Evolutionary conservation across 768 basidiomycete genomes (phyloP), one percentile per base, ranked within the genome.

Genomic region (Leccinum imitatum): DNA sequence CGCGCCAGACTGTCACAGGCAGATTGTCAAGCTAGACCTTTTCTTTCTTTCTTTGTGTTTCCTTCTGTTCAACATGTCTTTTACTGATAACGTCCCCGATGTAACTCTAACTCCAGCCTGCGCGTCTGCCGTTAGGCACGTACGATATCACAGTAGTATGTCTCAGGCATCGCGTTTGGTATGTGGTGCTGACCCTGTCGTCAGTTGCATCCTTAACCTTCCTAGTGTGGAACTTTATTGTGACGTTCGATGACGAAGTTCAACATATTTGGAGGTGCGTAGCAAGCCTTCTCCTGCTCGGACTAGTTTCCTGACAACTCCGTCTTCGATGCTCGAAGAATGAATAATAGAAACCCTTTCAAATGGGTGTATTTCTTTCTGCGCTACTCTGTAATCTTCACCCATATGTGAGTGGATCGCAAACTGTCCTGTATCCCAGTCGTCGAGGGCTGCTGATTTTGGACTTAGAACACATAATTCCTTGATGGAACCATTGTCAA

Each of bases 341-440:
- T 72, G 61, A 60, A 57, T 10, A 63, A 63, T 17, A 53, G 23
- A n/a, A 67, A 50, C 8, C 54, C 57, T 4, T 62, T 69, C 30
- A 76, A 72, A 55, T 75, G 75, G 74, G 17, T 69, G 17, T 71
- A 71, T 27, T 39, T 71, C n/a, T 65, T 67, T 51, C 59, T 72
- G 60, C 71, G 63, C n/a, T 73, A 73, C 60, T 41, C 56, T 44
- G 59, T 58, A 6, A 54, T 73, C 46, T 27, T 59, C 5, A 62
- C 59, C 30, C 69, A 65, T 14, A 7, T 62, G 70, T 72, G 41
- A 68, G 70, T 62, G 19, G 10, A 33, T 41, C 10, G 3, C 17
- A 33, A 19, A 4, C 3, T n/a, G 4, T 52, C 23, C 13, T 8
- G 6, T 13, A 9, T 9, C 4, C 17, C 19, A 21, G 14, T 50